Percentiles rank a stretch among this genome's conserved stretches.
These are phyloP conservation scores for Peribolospora baueri DNA, from an alignment of 768 basidiomycete genomes.

Conservation along the genomic window DNA sequence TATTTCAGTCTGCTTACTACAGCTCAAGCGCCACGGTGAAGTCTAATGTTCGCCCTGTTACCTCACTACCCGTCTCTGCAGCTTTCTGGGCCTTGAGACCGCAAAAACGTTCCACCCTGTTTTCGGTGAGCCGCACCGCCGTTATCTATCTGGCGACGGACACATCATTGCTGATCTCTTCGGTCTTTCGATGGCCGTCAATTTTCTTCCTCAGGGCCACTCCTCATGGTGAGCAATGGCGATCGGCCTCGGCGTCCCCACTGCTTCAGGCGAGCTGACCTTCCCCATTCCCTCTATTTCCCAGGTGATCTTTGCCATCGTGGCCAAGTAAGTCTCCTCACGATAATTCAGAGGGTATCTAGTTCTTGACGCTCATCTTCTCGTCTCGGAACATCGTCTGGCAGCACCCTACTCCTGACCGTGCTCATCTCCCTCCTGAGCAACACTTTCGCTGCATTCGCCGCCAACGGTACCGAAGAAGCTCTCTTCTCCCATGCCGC, in stretches of 20 bases:
- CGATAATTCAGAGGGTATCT: no score
- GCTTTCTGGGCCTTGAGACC: conserved; percentile 6
- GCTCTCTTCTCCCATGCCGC: conserved; percentile 10
- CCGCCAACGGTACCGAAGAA: conserved; percentile 42
- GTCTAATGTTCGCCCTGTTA: no score
- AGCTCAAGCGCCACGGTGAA: no score
- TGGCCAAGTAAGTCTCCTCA: background rate
- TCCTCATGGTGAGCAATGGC: no score
- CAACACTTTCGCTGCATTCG: conserved; percentile 83
- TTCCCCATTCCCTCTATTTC: no score
- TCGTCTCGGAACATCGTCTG: no score
- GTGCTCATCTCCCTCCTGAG: conserved; percentile 39
- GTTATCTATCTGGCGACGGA: background rate
- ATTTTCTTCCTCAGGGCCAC: background rate
- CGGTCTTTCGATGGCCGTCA: background rate
- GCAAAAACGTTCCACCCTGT: conserved; percentile 9
- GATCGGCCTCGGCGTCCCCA: no score
- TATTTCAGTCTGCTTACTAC: no score
- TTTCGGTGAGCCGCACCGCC: conserved; percentile 5
- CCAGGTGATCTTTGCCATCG: background rate
- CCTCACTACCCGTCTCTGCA: no score
- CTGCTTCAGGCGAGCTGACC: no score
- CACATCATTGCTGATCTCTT: background rate
- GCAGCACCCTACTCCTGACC: conserved; percentile 73
- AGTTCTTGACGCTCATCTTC: no score